Evolutionary conservation across 352 stramenopile genomes (phyloP), one percentile per base, ranked within the genome.

Genomic region (Thalassiosira allenii): DNA sequence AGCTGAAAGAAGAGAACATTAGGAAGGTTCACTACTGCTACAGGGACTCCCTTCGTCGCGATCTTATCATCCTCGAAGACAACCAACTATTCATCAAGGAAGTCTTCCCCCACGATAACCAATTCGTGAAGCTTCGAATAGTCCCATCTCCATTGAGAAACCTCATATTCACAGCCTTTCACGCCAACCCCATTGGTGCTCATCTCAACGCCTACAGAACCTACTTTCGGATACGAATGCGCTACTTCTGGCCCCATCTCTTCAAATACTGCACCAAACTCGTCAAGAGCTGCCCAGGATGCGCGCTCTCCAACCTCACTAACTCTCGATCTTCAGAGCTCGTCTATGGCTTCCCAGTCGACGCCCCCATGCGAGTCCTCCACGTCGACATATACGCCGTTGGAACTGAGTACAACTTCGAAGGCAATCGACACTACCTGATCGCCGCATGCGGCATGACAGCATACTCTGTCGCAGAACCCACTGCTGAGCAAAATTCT

Each of bases 111-210:
- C n/a, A n/a, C n/a, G n/a, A n/a, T n/a, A 9, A 9, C 17, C 40
- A 47, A 47, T 9, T 17, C 9, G 17, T 47, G 9, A 47, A 47
- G 17, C 40, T 47, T 17, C 40, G 40, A 9, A 47, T 47, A 9
- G 57, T 67, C 12, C 57, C 63, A 40, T 17, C 11, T 2, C 22
- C 3, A 22, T 12, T 71, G 3, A 25, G 27, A 14, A 41, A 71
- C 32, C 34, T 71, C 49, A 6, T 81, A 4, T 71, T 72, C 47
- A 47, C 72, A 43, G 73, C 73, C 30, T 81, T 81, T 53, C 63
- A 81, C 37, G 54, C 41, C 2, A 81, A 66, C 29, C 72, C 72
- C 2, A 80, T 80, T 34, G 71, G 71, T 29, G 71, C 22, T n/a
- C 71, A 74, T 54, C 30, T 81, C 2, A 75, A 72, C 54, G 1